Conservation (phyloP, 2,329 filamentous ascomycete genomes). For the Apiospora kogelbergensis region DNA sequence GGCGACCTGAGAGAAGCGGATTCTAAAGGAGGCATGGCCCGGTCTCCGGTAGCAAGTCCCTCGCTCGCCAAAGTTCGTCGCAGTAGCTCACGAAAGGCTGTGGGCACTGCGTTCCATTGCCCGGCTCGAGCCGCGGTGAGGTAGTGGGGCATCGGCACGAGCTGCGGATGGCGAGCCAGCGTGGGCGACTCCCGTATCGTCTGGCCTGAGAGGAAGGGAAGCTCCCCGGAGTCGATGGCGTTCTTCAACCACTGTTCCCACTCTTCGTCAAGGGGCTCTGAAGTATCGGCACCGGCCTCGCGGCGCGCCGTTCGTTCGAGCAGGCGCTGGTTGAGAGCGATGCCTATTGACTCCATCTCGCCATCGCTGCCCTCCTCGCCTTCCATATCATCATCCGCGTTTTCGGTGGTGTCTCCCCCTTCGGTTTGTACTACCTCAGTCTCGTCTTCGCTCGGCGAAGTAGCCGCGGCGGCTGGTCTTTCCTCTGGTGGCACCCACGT, state of each 20-base stretch:
- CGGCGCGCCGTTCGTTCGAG: constrained; percentile 62
- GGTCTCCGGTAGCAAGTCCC: constrained; percentile 9
- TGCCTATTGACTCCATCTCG: constrained; percentile 58
- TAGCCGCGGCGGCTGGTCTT: constrained; percentile 15
- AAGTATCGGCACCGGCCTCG: constrained; percentile 55
- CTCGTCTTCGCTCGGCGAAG: neutral
- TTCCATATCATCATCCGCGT: constrained; percentile 32
- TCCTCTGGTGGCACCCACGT: constrained; percentile 57
- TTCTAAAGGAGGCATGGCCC: neutral
- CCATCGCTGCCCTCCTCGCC: constrained; percentile 52
- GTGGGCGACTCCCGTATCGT: constrained; percentile 36
- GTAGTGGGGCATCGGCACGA: constrained; percentile 39
- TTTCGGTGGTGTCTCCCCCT: constrained; percentile 16
- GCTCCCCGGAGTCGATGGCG: constrained; percentile 62
- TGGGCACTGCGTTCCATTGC: constrained; percentile 58
- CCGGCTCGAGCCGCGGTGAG: constrained; percentile 56
- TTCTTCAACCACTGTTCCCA: constrained; percentile 77
- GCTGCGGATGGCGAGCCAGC: constrained; percentile 25
- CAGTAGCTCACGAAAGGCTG: constrained; percentile 53
- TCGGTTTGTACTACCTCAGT: neutral
- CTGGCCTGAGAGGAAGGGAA: constrained; percentile 47
- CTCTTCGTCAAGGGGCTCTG: constrained; percentile 64
- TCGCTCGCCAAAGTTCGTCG: constrained; percentile 46
- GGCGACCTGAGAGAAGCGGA: neutral
- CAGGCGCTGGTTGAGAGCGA: constrained; percentile 64